Evolutionary conservation across 805 yeast genomes (phyloP), one percentile per base, ranked within the genome.

Genomic region (Nakazawaea sp.): DNA sequence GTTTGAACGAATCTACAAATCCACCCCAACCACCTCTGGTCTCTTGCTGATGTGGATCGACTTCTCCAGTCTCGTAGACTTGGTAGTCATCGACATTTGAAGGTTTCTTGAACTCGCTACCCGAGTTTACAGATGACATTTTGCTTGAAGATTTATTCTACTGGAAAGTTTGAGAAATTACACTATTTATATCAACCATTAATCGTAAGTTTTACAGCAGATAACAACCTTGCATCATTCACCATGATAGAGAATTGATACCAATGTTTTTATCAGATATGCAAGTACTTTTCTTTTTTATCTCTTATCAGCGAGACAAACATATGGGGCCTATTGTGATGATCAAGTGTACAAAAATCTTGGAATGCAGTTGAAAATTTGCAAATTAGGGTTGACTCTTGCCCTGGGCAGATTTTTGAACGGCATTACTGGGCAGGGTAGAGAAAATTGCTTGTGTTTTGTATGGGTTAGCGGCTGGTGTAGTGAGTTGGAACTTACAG

Each of bases 1-100:
- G 57, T 38, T 55, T 58, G 42, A 59, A 58, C 20, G 58, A 44
- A 36, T 59, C 60, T 8, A 42, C 42, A 41, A 57, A 55, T 2
- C 38, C 42, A 12, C 26, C 27, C 26, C 30, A 34, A n/a, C 42
- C 38, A 1, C 25, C 17, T 30, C 42, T 33, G 2, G 18, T 21
- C 19, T 19, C 32, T 16, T 30, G 27, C 13, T 25, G 20, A 3
- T 24, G 27, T 7, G 23, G 32, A 4, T 39, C 37, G n/a, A 39
- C 31, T 11, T 34, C 42, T n/a, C 38, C 42, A 4, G 38, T 34
- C 27, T 39, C 42, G 17, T 33, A 39, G 35, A 39, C 42, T 12
- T 34, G 24, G 30, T 23, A 21, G 18, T 33, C 42, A 3, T 39
- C 42, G 24, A 11, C 30, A 20, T 12, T 27, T 6, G 38, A 15